These are phyloP conservation scores for Rugonectria rugulosa DNA, from an alignment of 2,329 filamentous ascomycete genomes.

Conservation along the genomic window DNA sequence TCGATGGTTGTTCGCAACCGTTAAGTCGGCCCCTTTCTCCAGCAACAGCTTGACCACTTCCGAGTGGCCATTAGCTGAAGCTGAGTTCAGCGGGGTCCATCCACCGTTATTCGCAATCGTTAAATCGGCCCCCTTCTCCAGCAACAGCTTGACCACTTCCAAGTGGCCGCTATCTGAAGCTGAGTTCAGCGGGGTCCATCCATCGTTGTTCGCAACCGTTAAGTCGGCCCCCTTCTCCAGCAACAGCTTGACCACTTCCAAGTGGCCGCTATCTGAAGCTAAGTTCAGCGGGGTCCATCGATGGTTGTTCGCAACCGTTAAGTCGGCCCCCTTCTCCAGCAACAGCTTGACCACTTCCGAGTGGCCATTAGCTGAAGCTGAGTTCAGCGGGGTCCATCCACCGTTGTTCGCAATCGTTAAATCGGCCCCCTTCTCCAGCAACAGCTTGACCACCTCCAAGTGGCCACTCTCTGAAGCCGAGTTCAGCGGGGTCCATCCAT, in stretches of 20 bases:
- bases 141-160: neutral
- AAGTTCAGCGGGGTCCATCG: too few relatives aligned
- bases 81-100: neutral
- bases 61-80: too few relatives aligned
- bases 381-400: neutral
- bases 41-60: neutral
- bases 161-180: neutral
- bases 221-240: neutral
- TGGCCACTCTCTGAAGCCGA: too few relatives aligned
- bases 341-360: too few relatives aligned
- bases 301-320: too few relatives aligned
- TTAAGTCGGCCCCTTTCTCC: neutral
- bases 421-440: neutral
- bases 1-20: neutral
- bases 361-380: neutral
- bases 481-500: too few relatives aligned
- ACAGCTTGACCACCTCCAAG: too few relatives aligned
- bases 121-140: neutral
- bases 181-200: neutral
- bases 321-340: too few relatives aligned
- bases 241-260: too few relatives aligned
- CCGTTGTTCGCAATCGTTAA: neutral
- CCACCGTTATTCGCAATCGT: neutral
- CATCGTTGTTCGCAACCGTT: neutral
- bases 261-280: too few relatives aligned